Percentiles rank a stretch among this genome's conserved stretches.
These are phyloP conservation scores for Psilocybe azurescens DNA, from an alignment of 768 basidiomycete species.

Conservation along the genomic window DNA sequence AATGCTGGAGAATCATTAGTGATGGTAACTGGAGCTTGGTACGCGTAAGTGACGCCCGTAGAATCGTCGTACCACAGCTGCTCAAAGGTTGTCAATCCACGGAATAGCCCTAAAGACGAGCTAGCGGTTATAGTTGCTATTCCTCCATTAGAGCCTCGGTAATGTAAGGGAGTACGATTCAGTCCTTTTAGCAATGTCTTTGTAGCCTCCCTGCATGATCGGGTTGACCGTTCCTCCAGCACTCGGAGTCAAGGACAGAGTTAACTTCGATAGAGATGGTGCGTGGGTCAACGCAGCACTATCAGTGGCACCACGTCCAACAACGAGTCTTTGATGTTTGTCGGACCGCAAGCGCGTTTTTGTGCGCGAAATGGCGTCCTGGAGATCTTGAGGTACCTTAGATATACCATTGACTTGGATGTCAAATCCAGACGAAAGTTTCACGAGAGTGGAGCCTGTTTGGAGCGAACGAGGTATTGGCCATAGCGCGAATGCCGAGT, in stretches of 20 bases:
- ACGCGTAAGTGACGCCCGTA: slow-evolving; percentile 51
- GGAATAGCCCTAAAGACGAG: slow-evolving; percentile 68
- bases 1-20: slow-evolving; percentile 65
- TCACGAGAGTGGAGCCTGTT: slow-evolving; percentile 46
- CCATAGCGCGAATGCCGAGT: slow-evolving; percentile 42
- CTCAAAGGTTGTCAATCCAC: slow-evolving; percentile 80
- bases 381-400: slow-evolving; percentile 58
- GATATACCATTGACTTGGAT: slow-evolving; percentile 45
- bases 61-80: slow-evolving; percentile 70
- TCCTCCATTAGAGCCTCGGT: slow-evolving; percentile 50
- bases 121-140: slow-evolving; percentile 62
- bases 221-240: slow-evolving; percentile 34
- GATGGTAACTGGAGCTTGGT: slow-evolving; percentile 62
- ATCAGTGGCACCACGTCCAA: slow-evolving; percentile 62
- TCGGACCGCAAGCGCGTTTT: slow-evolving; percentile 50
- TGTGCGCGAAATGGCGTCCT: slow-evolving; percentile 59
- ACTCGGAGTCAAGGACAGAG: slow-evolving; percentile 41
- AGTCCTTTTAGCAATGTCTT: slow-evolving; percentile 49
- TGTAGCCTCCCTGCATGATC: slow-evolving; percentile 61
- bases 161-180: slow-evolving; percentile 67
- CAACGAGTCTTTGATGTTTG: slow-evolving; percentile 61
- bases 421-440: slow-evolving; percentile 54
- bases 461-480: slow-evolving; percentile 52
- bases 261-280: slow-evolving; percentile 45
- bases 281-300: slow-evolving; percentile 42